Conservation (phyloP, 2,329 filamentous ascomycete genomes). For the Taxawa tesnikishii region DNA sequence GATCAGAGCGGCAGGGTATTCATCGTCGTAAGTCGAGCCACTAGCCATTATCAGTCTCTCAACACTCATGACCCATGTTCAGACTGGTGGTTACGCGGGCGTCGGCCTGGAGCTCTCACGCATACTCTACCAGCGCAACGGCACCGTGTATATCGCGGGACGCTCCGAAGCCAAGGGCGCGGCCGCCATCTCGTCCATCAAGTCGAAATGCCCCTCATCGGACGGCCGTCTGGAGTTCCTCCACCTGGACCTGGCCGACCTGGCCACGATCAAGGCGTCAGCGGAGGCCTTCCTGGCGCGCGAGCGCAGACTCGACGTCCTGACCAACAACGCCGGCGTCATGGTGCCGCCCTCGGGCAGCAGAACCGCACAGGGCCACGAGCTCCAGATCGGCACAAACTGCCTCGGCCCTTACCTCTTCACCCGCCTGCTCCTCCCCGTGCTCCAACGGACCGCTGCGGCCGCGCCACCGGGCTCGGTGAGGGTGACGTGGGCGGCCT, state of each 20-base stretch:
- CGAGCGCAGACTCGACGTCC: constrained; percentile 26
- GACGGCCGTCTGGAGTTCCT: constrained; percentile 32
- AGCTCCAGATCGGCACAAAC: constrained; percentile 22
- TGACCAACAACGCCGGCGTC: constrained; percentile 28
- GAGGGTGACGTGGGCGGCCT: constrained; percentile 18
- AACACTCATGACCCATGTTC: background rate
- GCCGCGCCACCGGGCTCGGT: constrained; percentile 12
- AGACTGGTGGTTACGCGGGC: constrained; percentile 31
- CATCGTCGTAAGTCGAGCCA: constrained; percentile 27
- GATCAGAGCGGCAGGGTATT: constrained; percentile 33
- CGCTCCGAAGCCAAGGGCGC: constrained; percentile 34
- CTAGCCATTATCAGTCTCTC: background rate
- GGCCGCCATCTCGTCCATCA: constrained; percentile 33
- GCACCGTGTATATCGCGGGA: constrained; percentile 43
- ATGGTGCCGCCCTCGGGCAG: constrained; percentile 21
- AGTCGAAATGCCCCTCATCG: constrained; percentile 21
- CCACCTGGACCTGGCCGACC: constrained; percentile 30
- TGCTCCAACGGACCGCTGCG: constrained; percentile 14
- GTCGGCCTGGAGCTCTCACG: constrained; percentile 41
- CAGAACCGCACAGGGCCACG: constrained; percentile 18
- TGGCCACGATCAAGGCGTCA: constrained; percentile 20
- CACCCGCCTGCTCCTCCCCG: constrained; percentile 17
- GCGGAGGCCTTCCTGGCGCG: constrained; percentile 21
- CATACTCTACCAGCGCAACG: constrained; percentile 42
- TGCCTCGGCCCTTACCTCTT: constrained; percentile 21